Base-by-base conservation (phyloP, 352 stramenopile genomes). In the Pythium aristosporum region DNA sequence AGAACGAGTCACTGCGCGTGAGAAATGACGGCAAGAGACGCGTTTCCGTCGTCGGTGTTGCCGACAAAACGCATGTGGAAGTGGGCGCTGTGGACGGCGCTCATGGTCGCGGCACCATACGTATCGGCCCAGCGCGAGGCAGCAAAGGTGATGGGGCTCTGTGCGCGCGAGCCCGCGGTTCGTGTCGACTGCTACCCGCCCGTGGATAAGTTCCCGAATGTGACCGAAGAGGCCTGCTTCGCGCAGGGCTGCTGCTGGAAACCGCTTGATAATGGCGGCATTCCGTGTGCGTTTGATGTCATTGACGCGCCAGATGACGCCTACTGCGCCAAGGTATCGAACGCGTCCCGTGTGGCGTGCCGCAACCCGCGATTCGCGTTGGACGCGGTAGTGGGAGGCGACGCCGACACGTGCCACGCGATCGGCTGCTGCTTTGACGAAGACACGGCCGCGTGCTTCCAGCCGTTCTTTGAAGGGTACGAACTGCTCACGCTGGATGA, bases 201-300 rank as follows among this genome's bases (percentile, higher is more conserved):
- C 11, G 65, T 71, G 15, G 32, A 68, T 11, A 79, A 83, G 54
- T 93, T 93, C 57, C 85, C 80, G 8, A 83, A 81, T 37, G 74
- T 71, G 32, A 94, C 84, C 18, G 84, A 92, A 46, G 87, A 96
- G 54, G 54, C 82, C 20, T 96, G 87, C 75, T 59, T 86, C 23
- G 87, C 85, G 3, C 87, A 96, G 57, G 87, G 87, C 23, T 96
- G 87, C 55, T 94, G 84, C 80, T 94, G 84, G 84, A 75, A 90
- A 48, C 70, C 65, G 53, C 70, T 92, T 12, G 68, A 85, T 30
- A 87, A 86, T 32, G 63, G 61, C 46, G 75, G 74, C 20, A 34
- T 89, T 8, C 78, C 81, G 9, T 96, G 87, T 56, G 83, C 80
- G 8, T 94, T 90, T 69, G 77, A 79, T 8, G 60, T 43, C 0